These are phyloP conservation scores for Blastocystis sp. DNA, from an alignment of 352 stramenopile genomes.

Conservation along the genomic window DNA sequence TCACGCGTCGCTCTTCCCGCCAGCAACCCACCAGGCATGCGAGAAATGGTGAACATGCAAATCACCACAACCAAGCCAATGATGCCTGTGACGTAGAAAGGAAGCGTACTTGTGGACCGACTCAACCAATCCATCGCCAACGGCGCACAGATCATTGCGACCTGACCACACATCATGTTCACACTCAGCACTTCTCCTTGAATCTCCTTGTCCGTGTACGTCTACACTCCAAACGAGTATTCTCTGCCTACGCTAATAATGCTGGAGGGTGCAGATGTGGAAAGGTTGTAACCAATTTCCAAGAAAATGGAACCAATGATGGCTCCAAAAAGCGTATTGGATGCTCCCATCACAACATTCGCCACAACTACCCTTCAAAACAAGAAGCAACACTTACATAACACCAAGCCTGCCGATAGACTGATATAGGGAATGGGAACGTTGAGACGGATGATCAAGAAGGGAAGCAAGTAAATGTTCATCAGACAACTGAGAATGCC, in stretches of 20 bases:
- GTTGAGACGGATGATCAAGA: neutral
- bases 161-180: slow-evolving; percentile 35
- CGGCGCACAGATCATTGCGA: slow-evolving; percentile 8
- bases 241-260: neutral
- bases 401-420: neutral
- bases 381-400: neutral
- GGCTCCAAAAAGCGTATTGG: neutral
- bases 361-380: neutral
- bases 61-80: neutral
- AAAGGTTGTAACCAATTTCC: neutral
- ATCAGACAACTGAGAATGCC: neutral
- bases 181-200: slow-evolving; percentile 21
- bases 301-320: neutral
- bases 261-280: neutral
- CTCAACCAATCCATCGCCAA: neutral
- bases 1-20: neutral
- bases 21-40: neutral
- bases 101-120: neutral
- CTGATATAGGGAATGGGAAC: neutral
- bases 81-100: neutral
- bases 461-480: neutral
- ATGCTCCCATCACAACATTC: neutral
- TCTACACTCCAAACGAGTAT: neutral
- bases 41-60: neutral
- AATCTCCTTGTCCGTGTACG: neutral